Percentiles rank a stretch among this genome's conserved stretches.
Evolutionary conservation across 176 grass and related monocot genomes (phyloP).

Genomic region (Juncus inflexus): DNA sequence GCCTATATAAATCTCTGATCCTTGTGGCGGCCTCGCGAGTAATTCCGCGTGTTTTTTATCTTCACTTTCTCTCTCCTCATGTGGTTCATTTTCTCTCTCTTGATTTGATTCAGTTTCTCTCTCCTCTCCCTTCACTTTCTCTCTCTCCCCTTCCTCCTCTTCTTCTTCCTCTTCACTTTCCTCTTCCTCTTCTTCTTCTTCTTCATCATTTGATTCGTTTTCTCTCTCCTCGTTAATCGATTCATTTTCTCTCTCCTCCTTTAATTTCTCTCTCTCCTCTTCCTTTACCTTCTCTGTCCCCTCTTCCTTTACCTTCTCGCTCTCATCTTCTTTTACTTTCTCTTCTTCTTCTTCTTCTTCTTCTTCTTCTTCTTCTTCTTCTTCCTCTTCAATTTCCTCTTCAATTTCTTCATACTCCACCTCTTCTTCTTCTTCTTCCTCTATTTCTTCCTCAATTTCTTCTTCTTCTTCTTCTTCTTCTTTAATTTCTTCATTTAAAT

Average conservation of each 20-base stretch:
- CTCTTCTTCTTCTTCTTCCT: conserved; percentile 20
- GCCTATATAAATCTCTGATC: conserved; percentile 78
- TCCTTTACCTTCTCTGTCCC: conserved; percentile 11
- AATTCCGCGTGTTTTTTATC: conserved; percentile 50
- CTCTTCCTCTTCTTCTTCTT: conserved; percentile 27
- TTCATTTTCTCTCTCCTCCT: conserved; percentile 10
- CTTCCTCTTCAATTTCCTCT: not conserved
- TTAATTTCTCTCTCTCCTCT: conserved; percentile 2
- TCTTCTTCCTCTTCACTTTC: conserved; percentile 21
- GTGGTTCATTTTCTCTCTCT: not conserved
- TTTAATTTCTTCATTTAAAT: not conserved
- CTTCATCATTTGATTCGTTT: conserved; percentile 31
- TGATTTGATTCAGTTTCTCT: not conserved
- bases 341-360: not conserved
- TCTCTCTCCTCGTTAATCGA: conserved; percentile 17
- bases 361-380: not conserved
- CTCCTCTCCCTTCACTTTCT: not conserved
- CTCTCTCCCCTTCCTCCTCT: conserved; percentile 10
- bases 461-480: conserved; percentile 3
- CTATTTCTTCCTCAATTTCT: conserved; percentile 29
- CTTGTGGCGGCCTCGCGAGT: conserved; percentile 87
- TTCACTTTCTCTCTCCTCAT: conserved; percentile 12
- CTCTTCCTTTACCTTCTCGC: not conserved
- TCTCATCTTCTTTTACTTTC: not conserved
- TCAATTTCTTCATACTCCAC: conserved; percentile 14